Base-by-base conservation (phyloP, 306 rosid species). In the Rosa lucieae region DNA sequence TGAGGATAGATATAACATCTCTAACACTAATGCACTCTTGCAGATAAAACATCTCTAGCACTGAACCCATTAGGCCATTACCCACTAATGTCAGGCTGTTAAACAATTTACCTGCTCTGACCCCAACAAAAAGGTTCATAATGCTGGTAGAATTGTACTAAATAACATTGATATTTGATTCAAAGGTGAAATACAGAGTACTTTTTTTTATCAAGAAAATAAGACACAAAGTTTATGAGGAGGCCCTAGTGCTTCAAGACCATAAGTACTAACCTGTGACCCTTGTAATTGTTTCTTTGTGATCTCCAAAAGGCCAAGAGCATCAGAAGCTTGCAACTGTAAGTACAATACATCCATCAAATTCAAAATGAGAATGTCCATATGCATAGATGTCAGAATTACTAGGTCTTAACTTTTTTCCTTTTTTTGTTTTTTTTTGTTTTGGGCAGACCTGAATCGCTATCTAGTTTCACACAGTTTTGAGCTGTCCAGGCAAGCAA, bases 271-370 rank as follows among this genome's bases (percentile, higher is more conserved):
- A 72, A 94, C 97, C 97, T 65, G 84, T 43, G 40, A 85, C 40
- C 66, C 85, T 47, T 76, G 83, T 78, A 91, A 74, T 69, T 89
- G 92, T 78, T 85, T 88, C 91, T 79, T 77, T 7, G 82, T 77
- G 46, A 88, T 82, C 86, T 88, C 97, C 85, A 92, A 76, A 49
- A 76, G 83, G 71, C 93, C 92, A 67, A 94, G 87, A 55, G 91
- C 84, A 67, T 80, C 86, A 74, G 85, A 87, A 61, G 98, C 91
- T 85, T 90, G 94, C 86, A 94, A 75, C 98, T 94, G 88, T 43
- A 82, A 80, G 79, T 18, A 71, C 8, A 70, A 72, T 67, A 63
- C 56, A 74, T 76, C 46, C 44, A 77, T 79, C 49, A 73, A 77
- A 66, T 29, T 44, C 61, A 52, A 77, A 48, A 71, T 51, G 43